phyloP scores from a whole-genome alignment of 139 green algal genomes.

The Micractinium sp. region DNA sequence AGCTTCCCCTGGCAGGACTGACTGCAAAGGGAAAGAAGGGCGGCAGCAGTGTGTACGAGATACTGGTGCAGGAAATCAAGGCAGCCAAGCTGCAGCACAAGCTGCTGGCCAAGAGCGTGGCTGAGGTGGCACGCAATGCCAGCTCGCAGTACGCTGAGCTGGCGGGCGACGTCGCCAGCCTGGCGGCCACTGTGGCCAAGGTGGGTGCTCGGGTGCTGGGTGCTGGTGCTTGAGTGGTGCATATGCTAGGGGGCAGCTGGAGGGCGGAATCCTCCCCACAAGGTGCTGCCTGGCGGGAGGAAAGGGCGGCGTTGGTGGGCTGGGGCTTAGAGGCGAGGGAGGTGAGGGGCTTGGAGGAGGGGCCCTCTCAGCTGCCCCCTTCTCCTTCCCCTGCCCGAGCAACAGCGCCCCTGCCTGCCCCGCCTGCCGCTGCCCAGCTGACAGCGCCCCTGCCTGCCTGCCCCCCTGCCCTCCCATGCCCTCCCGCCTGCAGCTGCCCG shows the following conservation, averaged over 20 bases:
- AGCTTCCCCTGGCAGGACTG: neutral
- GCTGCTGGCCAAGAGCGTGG: constrained; percentile 29
- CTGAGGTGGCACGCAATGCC: constrained; percentile 37
- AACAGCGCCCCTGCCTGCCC: neutral
- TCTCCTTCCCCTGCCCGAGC: neutral
- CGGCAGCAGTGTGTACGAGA: constrained; percentile 60
- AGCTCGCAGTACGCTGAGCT: constrained; percentile 20
- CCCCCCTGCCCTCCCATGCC: too few species aligned
- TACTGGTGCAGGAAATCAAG: constrained; percentile 56
- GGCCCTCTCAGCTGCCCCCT: too few species aligned
- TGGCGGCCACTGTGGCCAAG: constrained; percentile 28
- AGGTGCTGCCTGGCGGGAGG: too few species aligned
- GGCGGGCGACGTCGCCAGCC: constrained; percentile 14
- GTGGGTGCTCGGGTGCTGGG: neutral
- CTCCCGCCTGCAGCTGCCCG: constrained; percentile 1
- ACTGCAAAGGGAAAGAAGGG: constrained; percentile 31
- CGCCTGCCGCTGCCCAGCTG: too few species aligned
- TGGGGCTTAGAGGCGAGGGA: too few species aligned
- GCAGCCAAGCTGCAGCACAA: constrained; percentile 58
- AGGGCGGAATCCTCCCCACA: too few species aligned
- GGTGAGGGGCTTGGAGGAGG: too few species aligned
- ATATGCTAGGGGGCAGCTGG: too few species aligned
- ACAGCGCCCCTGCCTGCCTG: neutral
- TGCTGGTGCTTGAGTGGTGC: too few species aligned
- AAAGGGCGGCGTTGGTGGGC: too few species aligned